phyloP scores from a whole-genome alignment of 805 yeast genomes.

The Yarrowia sp. region DNA sequence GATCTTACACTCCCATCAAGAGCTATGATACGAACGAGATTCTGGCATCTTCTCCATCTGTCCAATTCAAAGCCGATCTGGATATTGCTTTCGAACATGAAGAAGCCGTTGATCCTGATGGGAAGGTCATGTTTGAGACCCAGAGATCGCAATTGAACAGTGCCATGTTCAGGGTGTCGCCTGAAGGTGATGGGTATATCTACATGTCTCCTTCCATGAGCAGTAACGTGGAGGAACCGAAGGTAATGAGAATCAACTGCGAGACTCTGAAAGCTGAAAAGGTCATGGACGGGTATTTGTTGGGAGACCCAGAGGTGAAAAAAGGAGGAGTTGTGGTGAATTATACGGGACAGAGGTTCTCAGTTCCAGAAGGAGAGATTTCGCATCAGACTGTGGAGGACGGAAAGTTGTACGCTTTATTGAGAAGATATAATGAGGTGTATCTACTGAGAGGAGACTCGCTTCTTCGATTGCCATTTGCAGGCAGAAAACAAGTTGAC shows the following conservation, averaged over 20 bases:
- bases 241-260: conserved; percentile 1
- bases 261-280: neutral
- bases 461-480: conserved; percentile 2
- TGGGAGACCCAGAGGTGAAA: conserved; percentile 5
- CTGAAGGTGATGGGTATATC: conserved; percentile 1
- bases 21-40: conserved; percentile 28
- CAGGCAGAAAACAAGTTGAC: conserved; percentile 4
- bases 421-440: neutral
- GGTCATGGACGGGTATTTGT: conserved; percentile 13
- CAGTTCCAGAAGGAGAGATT: neutral
- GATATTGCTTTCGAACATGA: conserved; percentile 29
- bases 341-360: conserved; percentile 1
- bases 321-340: neutral
- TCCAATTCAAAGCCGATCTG: conserved; percentile 15
- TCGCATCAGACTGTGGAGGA: conserved; percentile 20
- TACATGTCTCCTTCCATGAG: conserved; percentile 34
- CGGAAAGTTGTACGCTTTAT: conserved; percentile 8
- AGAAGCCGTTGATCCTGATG: conserved; percentile 17
- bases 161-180: conserved; percentile 19
- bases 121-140: conserved; percentile 31
- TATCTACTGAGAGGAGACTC: neutral
- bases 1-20: neutral
- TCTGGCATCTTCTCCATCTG: neutral
- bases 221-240: neutral
- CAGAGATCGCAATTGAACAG: conserved; percentile 26